These are phyloP conservation scores for Vicia villosa DNA, from an alignment of 306 rosid species.

Conservation along the genomic window DNA sequence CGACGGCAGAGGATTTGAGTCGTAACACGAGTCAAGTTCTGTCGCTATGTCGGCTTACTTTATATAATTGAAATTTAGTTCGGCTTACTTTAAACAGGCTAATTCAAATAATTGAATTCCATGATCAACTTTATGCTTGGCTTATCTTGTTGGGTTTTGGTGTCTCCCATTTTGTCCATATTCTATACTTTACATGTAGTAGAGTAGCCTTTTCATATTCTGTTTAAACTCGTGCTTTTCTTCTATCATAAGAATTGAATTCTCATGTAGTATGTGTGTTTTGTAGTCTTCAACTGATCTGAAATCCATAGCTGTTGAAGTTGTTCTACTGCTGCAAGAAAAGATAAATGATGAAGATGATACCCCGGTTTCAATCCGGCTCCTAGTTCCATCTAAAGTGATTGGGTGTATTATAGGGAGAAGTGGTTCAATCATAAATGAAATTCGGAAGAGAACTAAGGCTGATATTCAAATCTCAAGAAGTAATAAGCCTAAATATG, in stretches of 20 bases:
- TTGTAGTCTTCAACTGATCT: constrained; percentile 77
- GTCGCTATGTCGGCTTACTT: too few relatives aligned
- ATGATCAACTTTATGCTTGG: constrained; percentile 13
- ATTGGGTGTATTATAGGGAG: constrained; percentile 97
- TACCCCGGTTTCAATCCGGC: constrained; percentile 60
- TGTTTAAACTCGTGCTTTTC: constrained; percentile 15
- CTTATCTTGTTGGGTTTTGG: constrained; percentile 30
- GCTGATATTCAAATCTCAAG: constrained; percentile 87
- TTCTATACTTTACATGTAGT: constrained; percentile 14
- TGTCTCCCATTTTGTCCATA: neutral
- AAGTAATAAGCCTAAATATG: constrained; percentile 73
- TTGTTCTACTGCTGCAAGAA: constrained; percentile 89
- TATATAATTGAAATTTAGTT: too few relatives aligned
- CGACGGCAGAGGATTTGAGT: too few relatives aligned
- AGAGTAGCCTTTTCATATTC: constrained; percentile 18
- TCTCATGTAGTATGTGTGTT: constrained; percentile 24
- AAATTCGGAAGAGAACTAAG: constrained; percentile 86
- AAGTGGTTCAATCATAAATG: constrained; percentile 92
- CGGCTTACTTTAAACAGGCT: too few relatives aligned
- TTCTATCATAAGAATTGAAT: constrained; percentile 28
- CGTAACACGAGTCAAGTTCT: too few relatives aligned
- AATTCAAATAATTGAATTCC: constrained; percentile 26
- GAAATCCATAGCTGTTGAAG: constrained; percentile 93
- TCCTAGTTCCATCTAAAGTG: constrained; percentile 89
- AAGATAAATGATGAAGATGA: constrained; percentile 97